Percentiles rank a stretch among this genome's conserved stretches.
Evolutionary conservation across 768 basidiomycete species (phyloP).

Genomic region (Phallus indusiatus): DNA sequence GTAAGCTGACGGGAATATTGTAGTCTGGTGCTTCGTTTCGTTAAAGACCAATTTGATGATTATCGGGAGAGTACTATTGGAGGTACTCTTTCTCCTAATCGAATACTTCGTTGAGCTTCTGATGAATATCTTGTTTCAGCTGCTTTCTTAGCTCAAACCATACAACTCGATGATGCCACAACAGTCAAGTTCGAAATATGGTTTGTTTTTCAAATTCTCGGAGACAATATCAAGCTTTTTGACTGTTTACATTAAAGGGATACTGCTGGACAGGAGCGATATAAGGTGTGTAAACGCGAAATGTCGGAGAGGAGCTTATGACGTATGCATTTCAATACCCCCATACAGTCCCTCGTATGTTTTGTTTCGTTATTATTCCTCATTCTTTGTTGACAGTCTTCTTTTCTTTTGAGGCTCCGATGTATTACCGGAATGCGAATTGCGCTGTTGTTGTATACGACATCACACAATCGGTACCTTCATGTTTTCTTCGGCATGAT

Average conservation of each 20-base stretch:
- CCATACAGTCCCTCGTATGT: constrained; percentile 40
- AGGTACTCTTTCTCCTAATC: constrained; percentile 33
- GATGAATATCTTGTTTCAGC: constrained; percentile 39
- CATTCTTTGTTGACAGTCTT: not conserved
- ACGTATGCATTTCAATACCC: not conserved
- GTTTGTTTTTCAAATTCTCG: constrained; percentile 34
- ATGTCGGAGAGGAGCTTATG: not conserved
- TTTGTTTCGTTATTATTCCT: not conserved
- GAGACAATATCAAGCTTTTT: not conserved
- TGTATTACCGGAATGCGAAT: constrained; percentile 95
- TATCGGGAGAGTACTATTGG: constrained; percentile 93
- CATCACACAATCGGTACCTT: constrained; percentile 64
- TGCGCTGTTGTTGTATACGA: constrained; percentile 95
- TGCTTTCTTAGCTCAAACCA: constrained; percentile 97
- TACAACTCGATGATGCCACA: constrained; percentile 79
- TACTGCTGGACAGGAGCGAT: constrained; percentile 92
- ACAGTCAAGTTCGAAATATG: constrained; percentile 98
- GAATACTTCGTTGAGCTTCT: constrained; percentile 5
- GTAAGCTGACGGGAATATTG: constrained; percentile 6
- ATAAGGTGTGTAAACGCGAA: constrained; percentile 49
- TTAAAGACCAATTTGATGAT: constrained; percentile 93
- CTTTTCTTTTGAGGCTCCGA: constrained; percentile 53
- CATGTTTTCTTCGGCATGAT: not conserved
- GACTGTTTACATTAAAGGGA: constrained; percentile 46
- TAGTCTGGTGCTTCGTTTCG: constrained; percentile 91